A percentile compares a stretch with the other conserved stretches of the same genome.
These are phyloP conservation scores for Platismatia glauca DNA, from an alignment of 495 filamentous ascomycete genomes.

Conservation along the genomic window DNA sequence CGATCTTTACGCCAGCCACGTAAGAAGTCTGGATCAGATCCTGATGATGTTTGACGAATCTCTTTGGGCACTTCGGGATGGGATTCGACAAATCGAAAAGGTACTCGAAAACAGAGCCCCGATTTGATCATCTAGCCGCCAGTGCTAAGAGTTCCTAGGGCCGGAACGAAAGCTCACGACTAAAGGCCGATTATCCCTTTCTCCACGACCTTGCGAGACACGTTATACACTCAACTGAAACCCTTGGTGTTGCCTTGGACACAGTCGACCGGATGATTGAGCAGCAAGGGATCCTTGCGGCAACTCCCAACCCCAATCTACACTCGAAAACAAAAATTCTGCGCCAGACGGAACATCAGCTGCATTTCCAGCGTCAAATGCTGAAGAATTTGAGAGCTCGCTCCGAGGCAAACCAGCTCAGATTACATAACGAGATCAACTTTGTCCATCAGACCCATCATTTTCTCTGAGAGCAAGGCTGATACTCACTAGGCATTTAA, in stretches of 20 bases:
- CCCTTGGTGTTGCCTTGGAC: constrained; percentile 24
- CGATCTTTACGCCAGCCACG: constrained; percentile 23
- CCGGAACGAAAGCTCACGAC: background rate
- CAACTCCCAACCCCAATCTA: background rate
- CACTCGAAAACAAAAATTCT: no score
- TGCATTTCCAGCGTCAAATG: background rate
- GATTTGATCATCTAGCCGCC: background rate
- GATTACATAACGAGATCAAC: background rate
- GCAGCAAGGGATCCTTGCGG: constrained; percentile 16
- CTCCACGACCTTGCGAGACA: constrained; percentile 35
- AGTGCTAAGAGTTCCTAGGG: background rate
- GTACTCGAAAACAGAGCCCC: background rate
- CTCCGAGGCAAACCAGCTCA: background rate
- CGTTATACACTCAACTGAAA: constrained; percentile 31
- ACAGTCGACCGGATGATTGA: constrained; percentile 24
- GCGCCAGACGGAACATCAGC: background rate
- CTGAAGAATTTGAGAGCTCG: background rate
- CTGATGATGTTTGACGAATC: constrained; percentile 24
- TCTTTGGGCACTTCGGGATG: constrained; percentile 31
- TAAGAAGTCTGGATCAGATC: constrained; percentile 19
- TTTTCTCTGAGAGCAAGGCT: background rate
- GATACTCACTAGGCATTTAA: background rate
- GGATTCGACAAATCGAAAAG: constrained; percentile 23
- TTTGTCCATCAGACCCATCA: background rate
- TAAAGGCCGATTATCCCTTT: constrained; percentile 24